A percentile compares a stretch with the other conserved stretches of the same genome.
These are phyloP conservation scores for Triglochin maritima DNA, from an alignment of 106 monocot genomes.

Conservation along the genomic window DNA sequence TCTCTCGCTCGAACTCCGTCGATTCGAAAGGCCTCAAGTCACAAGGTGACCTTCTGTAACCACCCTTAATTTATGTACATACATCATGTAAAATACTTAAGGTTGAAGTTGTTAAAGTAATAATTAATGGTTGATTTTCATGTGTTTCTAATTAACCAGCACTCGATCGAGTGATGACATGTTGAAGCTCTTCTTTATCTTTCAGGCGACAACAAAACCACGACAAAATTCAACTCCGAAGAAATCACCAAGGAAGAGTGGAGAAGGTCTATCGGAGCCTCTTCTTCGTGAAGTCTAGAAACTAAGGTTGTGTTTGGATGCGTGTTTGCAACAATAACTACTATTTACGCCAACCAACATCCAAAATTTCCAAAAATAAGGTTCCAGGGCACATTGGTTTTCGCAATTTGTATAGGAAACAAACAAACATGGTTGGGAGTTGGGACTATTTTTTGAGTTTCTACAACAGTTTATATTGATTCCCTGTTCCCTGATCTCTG, in stretches of 20 bases:
- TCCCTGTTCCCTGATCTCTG: too few species aligned
- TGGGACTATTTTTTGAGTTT: too few species aligned
- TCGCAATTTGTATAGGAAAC: too few species aligned
- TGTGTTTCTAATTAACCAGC: too few species aligned
- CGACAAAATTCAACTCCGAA: neutral
- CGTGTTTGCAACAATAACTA: too few species aligned
- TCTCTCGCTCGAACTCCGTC: conserved; percentile 94
- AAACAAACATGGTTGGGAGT: too few species aligned
- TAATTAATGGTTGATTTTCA: neutral
- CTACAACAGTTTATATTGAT: too few species aligned
- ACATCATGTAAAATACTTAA: neutral
- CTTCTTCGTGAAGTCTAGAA: neutral
- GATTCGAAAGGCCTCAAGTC: conserved; percentile 48
- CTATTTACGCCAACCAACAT: too few species aligned
- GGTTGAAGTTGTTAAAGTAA: neutral
- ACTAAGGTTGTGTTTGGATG: too few species aligned
- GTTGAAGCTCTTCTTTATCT: neutral
- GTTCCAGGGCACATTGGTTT: too few species aligned
- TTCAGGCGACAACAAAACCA: neutral
- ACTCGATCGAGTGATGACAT: too few species aligned
- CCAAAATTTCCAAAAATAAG: too few species aligned
- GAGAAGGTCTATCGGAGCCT: neutral
- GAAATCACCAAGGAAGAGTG: neutral
- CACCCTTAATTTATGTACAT: neutral
- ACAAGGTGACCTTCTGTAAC: neutral